Conservation (phyloP, 345 rosid genomes). For the Eucalyptus microcorys region DNA sequence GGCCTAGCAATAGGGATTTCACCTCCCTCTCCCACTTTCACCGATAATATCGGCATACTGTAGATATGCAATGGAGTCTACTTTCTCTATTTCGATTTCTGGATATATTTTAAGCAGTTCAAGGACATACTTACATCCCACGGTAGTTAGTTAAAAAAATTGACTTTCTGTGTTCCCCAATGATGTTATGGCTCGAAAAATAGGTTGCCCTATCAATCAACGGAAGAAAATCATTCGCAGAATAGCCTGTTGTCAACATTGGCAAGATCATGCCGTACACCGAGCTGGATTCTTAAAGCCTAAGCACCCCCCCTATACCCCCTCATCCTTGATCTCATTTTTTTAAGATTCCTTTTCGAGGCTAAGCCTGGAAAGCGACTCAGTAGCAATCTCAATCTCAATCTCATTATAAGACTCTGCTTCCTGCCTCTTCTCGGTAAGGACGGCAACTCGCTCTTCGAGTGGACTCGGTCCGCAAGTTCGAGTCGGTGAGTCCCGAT, state of each 20-base stretch:
- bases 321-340: background rate
- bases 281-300: background rate
- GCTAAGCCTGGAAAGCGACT: background rate
- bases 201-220: background rate
- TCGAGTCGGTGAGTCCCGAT: background rate
- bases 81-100: fast-evolving
- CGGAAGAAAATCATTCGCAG: background rate
- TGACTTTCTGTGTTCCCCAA: background rate
- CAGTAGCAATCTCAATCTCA: background rate
- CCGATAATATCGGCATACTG: too few relatives aligned
- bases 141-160: background rate
- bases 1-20: too few relatives aligned
- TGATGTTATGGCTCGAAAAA: background rate
- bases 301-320: background rate
- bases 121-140: too few relatives aligned
- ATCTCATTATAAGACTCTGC: background rate
- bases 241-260: background rate
- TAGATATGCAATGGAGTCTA: too few relatives aligned
- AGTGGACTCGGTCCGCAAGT: background rate
- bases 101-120: too few relatives aligned
- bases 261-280: background rate
- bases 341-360: background rate
- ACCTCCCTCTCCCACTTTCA: too few relatives aligned
- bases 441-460: too few relatives aligned
- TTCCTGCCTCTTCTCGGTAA: background rate